Conservation (phyloP, 805 yeast genomes). For the Yueomyces sp. region DNA sequence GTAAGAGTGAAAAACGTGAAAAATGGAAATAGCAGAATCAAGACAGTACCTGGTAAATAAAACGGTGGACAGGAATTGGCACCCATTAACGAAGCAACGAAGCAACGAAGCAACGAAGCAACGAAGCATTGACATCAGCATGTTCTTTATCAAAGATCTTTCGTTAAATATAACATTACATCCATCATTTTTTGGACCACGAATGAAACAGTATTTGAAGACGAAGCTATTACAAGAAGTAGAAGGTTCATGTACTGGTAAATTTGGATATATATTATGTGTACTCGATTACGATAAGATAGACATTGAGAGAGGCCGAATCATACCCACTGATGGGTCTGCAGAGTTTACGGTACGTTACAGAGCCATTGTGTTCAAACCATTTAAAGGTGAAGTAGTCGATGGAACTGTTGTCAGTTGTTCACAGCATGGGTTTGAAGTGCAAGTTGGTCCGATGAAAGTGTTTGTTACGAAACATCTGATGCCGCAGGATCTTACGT, state of each 20-base stretch:
- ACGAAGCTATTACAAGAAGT: conserved; percentile 88
- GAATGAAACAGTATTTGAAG: conserved; percentile 86
- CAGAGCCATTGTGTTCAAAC: conserved; percentile 95
- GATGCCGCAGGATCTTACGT: conserved; percentile 87
- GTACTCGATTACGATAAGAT: conserved; percentile 89
- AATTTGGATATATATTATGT: conserved; percentile 93
- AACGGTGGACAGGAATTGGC: too few relatives aligned
- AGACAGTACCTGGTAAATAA: too few relatives aligned
- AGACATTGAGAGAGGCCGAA: conserved; percentile 88
- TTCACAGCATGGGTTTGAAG: conserved; percentile 90
- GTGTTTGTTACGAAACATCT: conserved; percentile 91
- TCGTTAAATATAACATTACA: conserved; percentile 86
- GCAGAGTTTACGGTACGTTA: conserved; percentile 96
- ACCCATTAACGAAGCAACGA: too few relatives aligned
- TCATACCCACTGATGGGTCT: conserved; percentile 82
- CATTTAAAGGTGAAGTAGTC: conserved; percentile 97
- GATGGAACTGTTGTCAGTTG: conserved; percentile 94
- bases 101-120: too few relatives aligned
- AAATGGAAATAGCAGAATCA: too few relatives aligned
- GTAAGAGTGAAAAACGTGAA: too few relatives aligned
- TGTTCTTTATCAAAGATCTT: conserved; percentile 62
- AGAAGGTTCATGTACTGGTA: conserved; percentile 98
- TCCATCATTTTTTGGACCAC: conserved; percentile 96
- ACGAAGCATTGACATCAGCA: conserved; percentile 1
- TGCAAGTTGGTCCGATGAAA: conserved; percentile 93